Conservation (phyloP, 768 basidiomycete species). For the Artomyces pyxidatus region DNA sequence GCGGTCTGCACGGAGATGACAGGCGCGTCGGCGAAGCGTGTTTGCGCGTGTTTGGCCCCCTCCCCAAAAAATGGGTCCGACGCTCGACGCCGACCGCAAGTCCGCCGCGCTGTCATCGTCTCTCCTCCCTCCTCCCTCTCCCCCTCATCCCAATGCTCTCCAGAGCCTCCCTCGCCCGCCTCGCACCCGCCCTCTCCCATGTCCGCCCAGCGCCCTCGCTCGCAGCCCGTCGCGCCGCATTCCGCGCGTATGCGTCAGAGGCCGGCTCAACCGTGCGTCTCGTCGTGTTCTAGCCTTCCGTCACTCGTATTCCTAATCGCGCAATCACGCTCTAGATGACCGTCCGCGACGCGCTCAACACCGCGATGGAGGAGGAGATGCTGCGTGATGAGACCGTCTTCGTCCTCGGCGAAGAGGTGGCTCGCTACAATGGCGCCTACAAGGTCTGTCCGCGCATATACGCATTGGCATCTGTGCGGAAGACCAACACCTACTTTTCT, state of each 20-base stretch:
- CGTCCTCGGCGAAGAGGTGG: slow-evolving; percentile 95
- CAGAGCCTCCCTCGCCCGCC: slow-evolving; percentile 61
- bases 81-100: not conserved
- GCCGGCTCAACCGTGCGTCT: slow-evolving; percentile 40
- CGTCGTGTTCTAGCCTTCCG: slow-evolving; percentile 24
- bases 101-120: slow-evolving; percentile 1
- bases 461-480: not conserved
- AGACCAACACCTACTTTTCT: not conserved
- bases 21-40: slow-evolving; percentile 4
- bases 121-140: slow-evolving; percentile 23
- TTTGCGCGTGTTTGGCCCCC: slow-evolving; percentile 4
- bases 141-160: slow-evolving; percentile 20
- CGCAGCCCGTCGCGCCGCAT: slow-evolving; percentile 33
- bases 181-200: slow-evolving; percentile 40
- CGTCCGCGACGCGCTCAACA: slow-evolving; percentile 94
- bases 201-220: slow-evolving; percentile 37
- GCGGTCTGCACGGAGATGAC: slow-evolving; percentile 5
- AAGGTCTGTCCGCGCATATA: slow-evolving; percentile 45
- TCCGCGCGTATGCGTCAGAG: slow-evolving; percentile 61
- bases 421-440: slow-evolving; percentile 96
- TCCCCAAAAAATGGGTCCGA: slow-evolving; percentile 8
- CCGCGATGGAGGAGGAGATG: slow-evolving; percentile 99
- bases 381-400: slow-evolving; percentile 90
- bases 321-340: slow-evolving; percentile 62
- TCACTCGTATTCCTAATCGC: slow-evolving; percentile 16